These are phyloP conservation scores for Sequoiadendron giganteum DNA, from an alignment of 75 land plant genomes.

Conservation along the genomic window DNA sequence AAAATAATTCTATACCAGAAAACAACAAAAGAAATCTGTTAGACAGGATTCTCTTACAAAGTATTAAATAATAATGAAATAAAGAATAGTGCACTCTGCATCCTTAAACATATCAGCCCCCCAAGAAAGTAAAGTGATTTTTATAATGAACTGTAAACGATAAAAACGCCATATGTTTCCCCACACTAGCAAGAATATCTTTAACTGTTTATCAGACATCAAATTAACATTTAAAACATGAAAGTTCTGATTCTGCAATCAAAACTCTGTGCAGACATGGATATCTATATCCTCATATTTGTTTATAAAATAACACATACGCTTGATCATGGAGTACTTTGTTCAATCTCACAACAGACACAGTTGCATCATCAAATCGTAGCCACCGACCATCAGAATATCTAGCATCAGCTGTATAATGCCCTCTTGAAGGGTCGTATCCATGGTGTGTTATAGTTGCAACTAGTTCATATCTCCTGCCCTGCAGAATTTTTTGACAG, in stretches of 20 bases:
- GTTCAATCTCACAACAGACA: conserved; percentile 43
- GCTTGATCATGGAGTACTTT: conserved; percentile 93
- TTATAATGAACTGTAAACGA: background rate
- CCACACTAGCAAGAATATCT: background rate
- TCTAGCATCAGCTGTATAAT: conserved; percentile 88
- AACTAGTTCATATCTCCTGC: conserved; percentile 88
- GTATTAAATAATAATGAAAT: background rate
- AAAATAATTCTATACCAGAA: background rate
- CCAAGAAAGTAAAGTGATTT: background rate
- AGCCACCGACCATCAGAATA: conserved; percentile 74
- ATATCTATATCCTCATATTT: conserved; percentile 24
- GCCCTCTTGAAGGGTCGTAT: conserved; percentile 83
- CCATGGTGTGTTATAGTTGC: conserved; percentile 96
- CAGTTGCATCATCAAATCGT: conserved; percentile 77
- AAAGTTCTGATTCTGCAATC: background rate
- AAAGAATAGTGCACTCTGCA: background rate
- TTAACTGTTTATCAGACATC: background rate
- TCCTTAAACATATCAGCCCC: background rate
- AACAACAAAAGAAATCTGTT: background rate
- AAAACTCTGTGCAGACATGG: background rate
- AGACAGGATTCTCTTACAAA: background rate
- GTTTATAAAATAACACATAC: conserved; percentile 86
- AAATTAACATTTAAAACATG: background rate
- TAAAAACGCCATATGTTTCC: background rate
- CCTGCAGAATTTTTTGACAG: conserved; percentile 31